Evolutionary conservation across 495 filamentous ascomycete genomes (phyloP).

Genomic region (Neurospora sp.): DNA sequence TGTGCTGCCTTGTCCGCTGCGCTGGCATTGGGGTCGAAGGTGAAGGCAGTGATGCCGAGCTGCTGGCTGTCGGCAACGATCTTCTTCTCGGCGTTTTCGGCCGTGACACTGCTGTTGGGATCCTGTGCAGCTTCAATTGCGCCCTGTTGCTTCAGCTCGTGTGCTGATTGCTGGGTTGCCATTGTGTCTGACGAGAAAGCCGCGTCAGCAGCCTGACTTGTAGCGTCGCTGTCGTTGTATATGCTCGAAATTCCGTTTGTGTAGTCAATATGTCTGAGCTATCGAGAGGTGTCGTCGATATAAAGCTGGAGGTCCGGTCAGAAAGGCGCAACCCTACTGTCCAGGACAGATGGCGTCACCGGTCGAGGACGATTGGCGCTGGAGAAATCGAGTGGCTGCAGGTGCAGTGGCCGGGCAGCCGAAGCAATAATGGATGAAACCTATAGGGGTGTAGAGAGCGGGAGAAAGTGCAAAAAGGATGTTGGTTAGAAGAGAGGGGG

Average conservation of each 20-base stretch:
- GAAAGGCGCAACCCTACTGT: neutral
- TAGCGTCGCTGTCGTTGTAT: neutral
- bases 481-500: slow-evolving; percentile 1
- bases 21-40: slow-evolving; percentile 79
- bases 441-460: neutral
- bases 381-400: slow-evolving; percentile 5
- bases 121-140: slow-evolving; percentile 62
- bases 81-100: slow-evolving; percentile 58
- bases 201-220: slow-evolving; percentile 9
- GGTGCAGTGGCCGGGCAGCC: slow-evolving; percentile 1
- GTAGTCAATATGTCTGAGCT: neutral
- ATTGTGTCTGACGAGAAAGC: slow-evolving; percentile 17
- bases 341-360: neutral
- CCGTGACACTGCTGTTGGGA: slow-evolving; percentile 55
- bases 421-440: neutral
- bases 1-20: slow-evolving; percentile 76
- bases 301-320: neutral
- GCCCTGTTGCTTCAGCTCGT: slow-evolving; percentile 70
- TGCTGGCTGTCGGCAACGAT: slow-evolving; percentile 66
- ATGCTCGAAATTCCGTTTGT: neutral
- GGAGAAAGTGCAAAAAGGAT: neutral
- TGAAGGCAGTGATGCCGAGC: slow-evolving; percentile 66
- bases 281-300: neutral
- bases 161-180: slow-evolving; percentile 27
- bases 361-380: neutral